Conservation (phyloP, 2,329 filamentous ascomycete genomes). For the Calonectria pseudoreteaudii region DNA sequence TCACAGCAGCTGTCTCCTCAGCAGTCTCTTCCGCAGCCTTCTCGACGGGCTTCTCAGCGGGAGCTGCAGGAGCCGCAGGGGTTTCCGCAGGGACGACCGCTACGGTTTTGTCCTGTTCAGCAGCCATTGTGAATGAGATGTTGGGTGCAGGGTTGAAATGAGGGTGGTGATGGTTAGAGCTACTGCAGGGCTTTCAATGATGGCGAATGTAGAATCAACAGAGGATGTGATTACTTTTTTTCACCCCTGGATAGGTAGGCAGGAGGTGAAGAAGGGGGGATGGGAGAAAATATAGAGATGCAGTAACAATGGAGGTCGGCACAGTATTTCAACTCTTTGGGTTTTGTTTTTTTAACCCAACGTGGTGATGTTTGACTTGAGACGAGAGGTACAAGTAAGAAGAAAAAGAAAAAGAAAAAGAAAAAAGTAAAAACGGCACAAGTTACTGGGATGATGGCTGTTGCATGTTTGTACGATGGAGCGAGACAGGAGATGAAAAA, state of each 20-base stretch:
- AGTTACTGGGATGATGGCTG: conserved; percentile 17
- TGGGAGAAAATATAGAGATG: background rate
- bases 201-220: conserved; percentile 2
- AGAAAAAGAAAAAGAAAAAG: conserved; percentile 15
- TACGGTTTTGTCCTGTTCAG: conserved; percentile 43
- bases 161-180: background rate
- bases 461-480: conserved; percentile 11
- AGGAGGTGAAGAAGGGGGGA: background rate
- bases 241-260: background rate
- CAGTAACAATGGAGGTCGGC: background rate
- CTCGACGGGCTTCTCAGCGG: conserved; percentile 22
- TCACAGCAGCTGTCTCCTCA: conserved; percentile 16
- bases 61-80: conserved; percentile 18
- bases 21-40: background rate
- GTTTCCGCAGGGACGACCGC: conserved; percentile 24
- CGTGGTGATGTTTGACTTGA: conserved; percentile 17
- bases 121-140: conserved; percentile 41
- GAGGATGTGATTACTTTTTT: background rate
- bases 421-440: conserved; percentile 11
- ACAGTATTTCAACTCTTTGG: background rate
- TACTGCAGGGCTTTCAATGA: conserved; percentile 4
- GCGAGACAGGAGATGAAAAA: conserved; percentile 19
- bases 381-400: conserved; percentile 9
- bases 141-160: background rate
- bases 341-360: background rate